Base-by-base conservation (phyloP, 2,329 filamentous ascomycete species). In the Neoarthrinium moseri region DNA sequence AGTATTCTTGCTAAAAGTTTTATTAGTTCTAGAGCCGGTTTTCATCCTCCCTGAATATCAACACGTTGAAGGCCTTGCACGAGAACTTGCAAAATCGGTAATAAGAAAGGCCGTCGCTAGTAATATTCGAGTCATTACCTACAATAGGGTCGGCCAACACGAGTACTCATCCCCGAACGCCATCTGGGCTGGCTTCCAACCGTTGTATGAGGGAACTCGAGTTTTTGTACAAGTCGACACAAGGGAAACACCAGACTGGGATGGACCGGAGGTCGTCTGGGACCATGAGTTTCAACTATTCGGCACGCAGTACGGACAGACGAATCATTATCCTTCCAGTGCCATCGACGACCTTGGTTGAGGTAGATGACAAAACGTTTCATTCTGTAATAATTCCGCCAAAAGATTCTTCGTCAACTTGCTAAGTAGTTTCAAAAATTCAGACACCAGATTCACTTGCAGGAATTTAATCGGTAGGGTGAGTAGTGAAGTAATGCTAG, bases 21-120 rank as follows among this genome's bases (percentile, higher is more conserved):
- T n/a, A n/a, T n/a, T n/a, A n/a, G 37, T 40, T 15, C 5, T 40
- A 4, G 37, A 40, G 15, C 37, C 37, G 24, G 2, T 40, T 13
- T 29, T 29, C 23, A 40, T 40, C 10, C n/a, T 29, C 15, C 37
- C 37, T 27, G n/a, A 40, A 12, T 40, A 40, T 13, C 37, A 40
- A 12, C 23, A 40, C 5, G n/a, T 40, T 15, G 15, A 40, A 18
- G 37, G 37, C 7, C 21, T 40, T 18, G 24, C 23, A 40, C 22
- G 15, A 10, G 37, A 23, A 11, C 24, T 40, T 3, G 12, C 30
- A 6, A n/a, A 23, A 24, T 26, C 37, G 20, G 22, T 40, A 7
- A 26, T 30, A 26, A 24, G 30, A 15, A 23, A 24, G 6, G 37
- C 37, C 6, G 10, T 40, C 17, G 37, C 37, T 5, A 26, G 10